phyloP scores from a whole-genome alignment of 352 stramenopile species.

The Phytophthora citrophthora region DNA sequence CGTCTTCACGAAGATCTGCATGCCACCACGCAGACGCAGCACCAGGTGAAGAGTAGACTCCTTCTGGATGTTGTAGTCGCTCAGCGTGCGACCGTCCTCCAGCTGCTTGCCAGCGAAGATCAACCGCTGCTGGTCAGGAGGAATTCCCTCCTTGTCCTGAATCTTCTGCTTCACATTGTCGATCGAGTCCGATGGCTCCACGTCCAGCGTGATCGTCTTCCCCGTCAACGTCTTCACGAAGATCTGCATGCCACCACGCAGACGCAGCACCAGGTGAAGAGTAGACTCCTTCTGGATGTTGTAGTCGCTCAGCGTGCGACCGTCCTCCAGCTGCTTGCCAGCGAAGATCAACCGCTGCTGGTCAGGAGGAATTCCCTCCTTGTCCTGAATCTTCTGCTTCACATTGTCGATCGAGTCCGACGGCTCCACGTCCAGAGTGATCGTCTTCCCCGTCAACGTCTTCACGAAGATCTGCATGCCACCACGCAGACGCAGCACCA shows the following conservation, averaged over 20 bases:
- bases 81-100: too few relatives aligned
- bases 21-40: conserved; percentile 92
- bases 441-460: conserved; percentile 63
- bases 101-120: too few relatives aligned
- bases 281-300: conserved; percentile 41
- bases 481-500: conserved; percentile 34
- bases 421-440: conserved; percentile 12
- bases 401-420: conserved; percentile 14
- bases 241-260: conserved; percentile 77
- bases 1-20: too few relatives aligned
- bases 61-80: conserved; percentile 96
- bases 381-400: conserved; percentile 65
- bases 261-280: conserved; percentile 70
- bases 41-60: conserved; percentile 98
- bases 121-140: too few relatives aligned
- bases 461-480: conserved; percentile 42
- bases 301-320: conserved; percentile 85
- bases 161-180: too few relatives aligned
- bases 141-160: too few relatives aligned
- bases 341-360: conserved; percentile 97
- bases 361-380: conserved; percentile 92
- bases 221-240: too few relatives aligned
- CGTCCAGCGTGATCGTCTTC: too few relatives aligned
- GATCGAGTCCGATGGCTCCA: too few relatives aligned
- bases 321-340: conserved; percentile 96